Percentiles rank a stretch among this genome's conserved stretches.
phyloP scores from a whole-genome alignment of 148 eudicot genomes.

The Rhododendron molle region DNA sequence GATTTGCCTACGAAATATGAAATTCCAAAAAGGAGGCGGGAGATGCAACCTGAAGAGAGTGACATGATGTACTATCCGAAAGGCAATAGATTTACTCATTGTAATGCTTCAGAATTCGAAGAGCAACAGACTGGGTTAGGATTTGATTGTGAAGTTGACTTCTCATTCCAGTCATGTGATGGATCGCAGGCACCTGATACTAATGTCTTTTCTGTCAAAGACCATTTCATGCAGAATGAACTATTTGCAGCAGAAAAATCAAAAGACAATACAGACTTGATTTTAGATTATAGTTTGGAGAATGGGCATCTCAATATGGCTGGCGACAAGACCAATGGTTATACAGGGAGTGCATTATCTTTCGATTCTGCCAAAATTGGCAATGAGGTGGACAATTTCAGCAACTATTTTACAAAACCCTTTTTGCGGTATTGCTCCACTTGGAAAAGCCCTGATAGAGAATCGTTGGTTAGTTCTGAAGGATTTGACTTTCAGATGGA shows the following conservation, averaged over 20 bases:
- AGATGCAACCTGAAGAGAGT: slow-evolving; percentile 28
- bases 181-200: slow-evolving; percentile 13
- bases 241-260: slow-evolving; percentile 6
- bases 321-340: slow-evolving; percentile 13
- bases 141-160: slow-evolving; percentile 19
- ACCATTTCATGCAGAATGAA: slow-evolving; percentile 19
- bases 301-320: slow-evolving; percentile 22
- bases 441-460: slow-evolving; percentile 25
- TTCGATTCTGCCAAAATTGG: slow-evolving; percentile 15
- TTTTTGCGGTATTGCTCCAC: slow-evolving; percentile 30
- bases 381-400: slow-evolving; percentile 8
- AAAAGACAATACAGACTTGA: neutral
- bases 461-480: slow-evolving; percentile 25
- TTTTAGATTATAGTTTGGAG: slow-evolving; percentile 21
- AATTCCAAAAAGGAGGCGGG: slow-evolving; percentile 33
- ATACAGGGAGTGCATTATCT: slow-evolving; percentile 15
- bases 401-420: slow-evolving; percentile 21
- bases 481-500: slow-evolving; percentile 27
- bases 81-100: slow-evolving; percentile 9
- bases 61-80: slow-evolving; percentile 15
- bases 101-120: slow-evolving; percentile 16
- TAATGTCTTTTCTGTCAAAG: slow-evolving; percentile 19
- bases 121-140: slow-evolving; percentile 20
- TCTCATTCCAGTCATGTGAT: slow-evolving; percentile 16
- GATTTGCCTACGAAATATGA: slow-evolving; percentile 34